phyloP scores from a whole-genome alignment of 2,329 filamentous ascomycete species.

The Amauroascus niger region DNA sequence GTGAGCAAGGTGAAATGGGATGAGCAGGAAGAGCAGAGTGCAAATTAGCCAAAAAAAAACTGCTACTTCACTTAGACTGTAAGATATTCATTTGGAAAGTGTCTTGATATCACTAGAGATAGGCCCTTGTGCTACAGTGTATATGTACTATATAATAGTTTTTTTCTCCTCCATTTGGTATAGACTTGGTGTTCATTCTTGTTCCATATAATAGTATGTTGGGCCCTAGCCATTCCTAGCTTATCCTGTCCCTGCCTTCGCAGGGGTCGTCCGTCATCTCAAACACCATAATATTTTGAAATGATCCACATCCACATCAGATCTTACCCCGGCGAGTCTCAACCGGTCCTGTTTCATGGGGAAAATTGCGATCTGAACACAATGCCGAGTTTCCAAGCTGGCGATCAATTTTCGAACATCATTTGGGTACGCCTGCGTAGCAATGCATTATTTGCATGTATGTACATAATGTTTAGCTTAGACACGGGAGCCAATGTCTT shows the following conservation, averaged over 20 bases:
- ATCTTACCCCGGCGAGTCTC: background rate
- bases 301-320: background rate
- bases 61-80: background rate
- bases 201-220: background rate
- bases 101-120: background rate
- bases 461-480: background rate
- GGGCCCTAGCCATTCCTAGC: background rate
- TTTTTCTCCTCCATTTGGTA: background rate
- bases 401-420: background rate
- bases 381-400: background rate
- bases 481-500: background rate
- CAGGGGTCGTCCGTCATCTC: background rate
- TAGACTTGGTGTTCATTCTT: background rate
- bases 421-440: background rate
- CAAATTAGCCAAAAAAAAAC: background rate
- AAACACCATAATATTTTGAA: background rate
- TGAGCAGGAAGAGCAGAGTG: constrained; percentile 2
- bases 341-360: background rate
- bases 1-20: constrained; percentile 24
- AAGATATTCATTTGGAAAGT: background rate
- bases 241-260: background rate
- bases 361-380: background rate
- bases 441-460: background rate
- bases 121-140: background rate
- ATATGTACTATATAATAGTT: background rate